These are phyloP conservation scores for Prinsepia uniflora DNA, from an alignment of 306 rosid species.

Conservation along the genomic window DNA sequence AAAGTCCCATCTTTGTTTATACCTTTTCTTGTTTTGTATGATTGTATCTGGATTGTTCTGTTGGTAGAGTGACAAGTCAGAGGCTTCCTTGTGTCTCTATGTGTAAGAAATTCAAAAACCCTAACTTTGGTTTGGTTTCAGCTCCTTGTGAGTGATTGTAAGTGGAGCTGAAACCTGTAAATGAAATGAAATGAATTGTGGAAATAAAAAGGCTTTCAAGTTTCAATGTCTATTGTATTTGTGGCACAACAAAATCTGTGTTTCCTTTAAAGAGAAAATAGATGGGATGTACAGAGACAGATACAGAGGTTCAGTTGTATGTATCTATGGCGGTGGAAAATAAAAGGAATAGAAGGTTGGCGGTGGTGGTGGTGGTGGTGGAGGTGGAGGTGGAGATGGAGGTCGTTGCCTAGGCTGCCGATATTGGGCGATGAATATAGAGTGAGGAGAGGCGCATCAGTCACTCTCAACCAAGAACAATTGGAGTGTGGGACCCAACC, in stretches of 20 bases:
- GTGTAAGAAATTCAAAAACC: conserved; percentile 1
- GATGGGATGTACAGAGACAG: not conserved
- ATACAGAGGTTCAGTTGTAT: not conserved
- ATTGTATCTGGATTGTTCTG: not conserved
- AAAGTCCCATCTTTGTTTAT: not conserved
- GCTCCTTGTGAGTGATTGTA: conserved; percentile 10
- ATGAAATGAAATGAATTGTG: not conserved
- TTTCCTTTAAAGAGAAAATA: not conserved
- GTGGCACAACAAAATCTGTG: not conserved
- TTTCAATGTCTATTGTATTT: not conserved
- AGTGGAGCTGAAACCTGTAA: conserved; percentile 13
- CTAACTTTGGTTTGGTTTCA: conserved; percentile 8
- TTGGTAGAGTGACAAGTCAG: conserved; percentile 4
- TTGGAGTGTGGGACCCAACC: not conserved
- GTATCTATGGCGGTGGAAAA: too few species aligned
- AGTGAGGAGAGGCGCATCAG: not conserved
- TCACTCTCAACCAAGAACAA: not conserved
- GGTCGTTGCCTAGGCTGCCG: not conserved
- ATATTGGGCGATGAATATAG: not conserved
- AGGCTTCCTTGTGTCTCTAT: not conserved
- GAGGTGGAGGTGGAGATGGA: too few species aligned
- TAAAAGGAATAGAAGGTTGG: too few species aligned
- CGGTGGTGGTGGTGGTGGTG: too few species aligned
- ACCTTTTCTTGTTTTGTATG: too few species aligned
- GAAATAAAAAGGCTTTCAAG: not conserved